Conservation (phyloP, 768 basidiomycete species). For the Leccinum subtestaceum region DNA sequence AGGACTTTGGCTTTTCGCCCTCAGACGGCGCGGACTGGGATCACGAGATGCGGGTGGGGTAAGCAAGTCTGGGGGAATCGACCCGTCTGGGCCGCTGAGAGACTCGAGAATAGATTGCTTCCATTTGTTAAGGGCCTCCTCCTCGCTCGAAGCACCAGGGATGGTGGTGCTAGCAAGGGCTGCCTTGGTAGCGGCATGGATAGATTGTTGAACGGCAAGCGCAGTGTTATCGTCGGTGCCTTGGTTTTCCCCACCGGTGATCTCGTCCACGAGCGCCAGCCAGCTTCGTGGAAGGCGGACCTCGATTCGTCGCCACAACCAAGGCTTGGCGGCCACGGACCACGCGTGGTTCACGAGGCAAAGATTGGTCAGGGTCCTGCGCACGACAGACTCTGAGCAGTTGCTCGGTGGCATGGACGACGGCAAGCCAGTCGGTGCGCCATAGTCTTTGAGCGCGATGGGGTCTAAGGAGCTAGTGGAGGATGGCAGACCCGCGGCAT, state of each 20-base stretch:
- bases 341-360: conserved; percentile 77
- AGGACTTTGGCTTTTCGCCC: conserved; percentile 77
- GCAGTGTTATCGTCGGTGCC: conserved; percentile 52
- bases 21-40: conserved; percentile 73
- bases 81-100: conserved; percentile 60
- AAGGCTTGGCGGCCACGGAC: conserved; percentile 82
- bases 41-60: conserved; percentile 81
- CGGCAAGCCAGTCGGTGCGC: conserved; percentile 59
- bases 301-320: conserved; percentile 83
- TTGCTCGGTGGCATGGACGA: conserved; percentile 69
- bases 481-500: conserved; percentile 58
- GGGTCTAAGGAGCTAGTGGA: conserved; percentile 66
- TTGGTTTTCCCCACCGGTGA: conserved; percentile 66
- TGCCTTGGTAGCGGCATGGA: conserved; percentile 64
- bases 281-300: conserved; percentile 82
- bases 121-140: conserved; percentile 45
- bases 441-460: conserved; percentile 43
- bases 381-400: conserved; percentile 65
- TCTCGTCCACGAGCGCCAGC: conserved; percentile 77
- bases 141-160: conserved; percentile 36
- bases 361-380: conserved; percentile 64
- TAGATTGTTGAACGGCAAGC: conserved; percentile 60
- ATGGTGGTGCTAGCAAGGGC: conserved; percentile 48
- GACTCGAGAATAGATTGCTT: conserved; percentile 60
- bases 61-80: conserved; percentile 71